Evolutionary conservation across 257 asterid genomes (phyloP), one percentile per base, ranked within the genome.

Genomic region (Forsythia viridissima): DNA sequence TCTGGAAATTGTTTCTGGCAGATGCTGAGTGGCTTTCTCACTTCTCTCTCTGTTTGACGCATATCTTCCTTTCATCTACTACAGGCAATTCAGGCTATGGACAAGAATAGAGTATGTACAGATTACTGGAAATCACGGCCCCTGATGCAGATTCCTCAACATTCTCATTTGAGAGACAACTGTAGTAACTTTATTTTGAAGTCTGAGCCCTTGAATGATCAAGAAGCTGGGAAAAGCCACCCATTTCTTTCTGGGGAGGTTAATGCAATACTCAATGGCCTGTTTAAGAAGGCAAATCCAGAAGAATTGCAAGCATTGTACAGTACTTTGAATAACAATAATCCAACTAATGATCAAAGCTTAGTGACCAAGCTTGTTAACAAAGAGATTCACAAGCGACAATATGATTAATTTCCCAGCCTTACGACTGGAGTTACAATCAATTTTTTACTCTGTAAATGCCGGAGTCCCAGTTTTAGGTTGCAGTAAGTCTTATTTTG

Each of bases 81-180:
- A 75, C 87, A 95, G 99, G 97, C 73, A 82, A 95, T 95, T 80
- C 97, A 95, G 82, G 92, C 89, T 63, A 84, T 93, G 97, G 99
- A 95, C 86, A 85, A 73, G 83, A 85, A 78, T 70, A 85, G 90
- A 15, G 83, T 89, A 6, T 91, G 94, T 78, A 73, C 85, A 4
- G 91, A 90, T 61, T 92, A 93, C 89, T 95, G 99, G 99, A 87
- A 85, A 82, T 90, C 99, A 10, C 86, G 97, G 80, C 97, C 98
- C 8, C 79, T 93, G 24, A 88, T 92, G 98, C 98, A 89, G 83
- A 88, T 88, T 57, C 91, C 98, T 38, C 89, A 81, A 68, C 87
- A 84, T 67, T 71, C 84, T 55, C 85, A 80, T 61, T 74, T 73
- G 15, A 82, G 73, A 61, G 86, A 76, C 75, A 74, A 61, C 76